Evolutionary conservation across 352 stramenopile genomes (phyloP).

Genomic region (Blastocystis sp.): DNA sequence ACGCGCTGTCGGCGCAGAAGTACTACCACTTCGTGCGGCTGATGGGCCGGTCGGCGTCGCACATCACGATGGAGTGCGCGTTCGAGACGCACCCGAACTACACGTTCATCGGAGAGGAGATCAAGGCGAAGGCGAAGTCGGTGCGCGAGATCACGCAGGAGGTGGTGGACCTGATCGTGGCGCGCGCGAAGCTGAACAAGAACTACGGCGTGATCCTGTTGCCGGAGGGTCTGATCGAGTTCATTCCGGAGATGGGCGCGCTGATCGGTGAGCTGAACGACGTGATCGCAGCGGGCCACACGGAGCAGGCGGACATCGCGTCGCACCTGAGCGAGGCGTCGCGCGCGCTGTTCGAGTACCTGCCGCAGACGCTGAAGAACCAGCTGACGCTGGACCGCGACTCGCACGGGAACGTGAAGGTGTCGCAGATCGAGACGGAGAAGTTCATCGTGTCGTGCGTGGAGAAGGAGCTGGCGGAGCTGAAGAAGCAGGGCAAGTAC

Average conservation of each 20-base stretch:
- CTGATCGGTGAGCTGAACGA: slow-evolving; percentile 75
- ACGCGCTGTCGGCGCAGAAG: slow-evolving; percentile 74
- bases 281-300: slow-evolving; percentile 72
- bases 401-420: slow-evolving; percentile 72
- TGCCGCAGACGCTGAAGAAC: slow-evolving; percentile 65
- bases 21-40: slow-evolving; percentile 76
- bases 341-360: slow-evolving; percentile 65
- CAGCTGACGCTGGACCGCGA: slow-evolving; percentile 71
- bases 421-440: slow-evolving; percentile 76
- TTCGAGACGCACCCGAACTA: slow-evolving; percentile 74
- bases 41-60: slow-evolving; percentile 73
- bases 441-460: slow-evolving; percentile 75
- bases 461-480: slow-evolving; percentile 73
- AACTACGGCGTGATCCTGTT: slow-evolving; percentile 76
- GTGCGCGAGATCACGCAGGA: slow-evolving; percentile 71
- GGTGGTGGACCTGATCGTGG: slow-evolving; percentile 72
- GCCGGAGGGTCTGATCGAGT: slow-evolving; percentile 76
- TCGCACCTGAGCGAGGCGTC: slow-evolving; percentile 36
- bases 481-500: slow-evolving; percentile 73
- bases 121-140: slow-evolving; percentile 1
- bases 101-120: slow-evolving; percentile 69
- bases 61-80: slow-evolving; percentile 75
- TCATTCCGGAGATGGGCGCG: slow-evolving; percentile 75
- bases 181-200: slow-evolving; percentile 72
- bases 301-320: slow-evolving; percentile 30